Conservation (phyloP, 208 protist genomes). For the Leishmania amazonensis region DNA sequence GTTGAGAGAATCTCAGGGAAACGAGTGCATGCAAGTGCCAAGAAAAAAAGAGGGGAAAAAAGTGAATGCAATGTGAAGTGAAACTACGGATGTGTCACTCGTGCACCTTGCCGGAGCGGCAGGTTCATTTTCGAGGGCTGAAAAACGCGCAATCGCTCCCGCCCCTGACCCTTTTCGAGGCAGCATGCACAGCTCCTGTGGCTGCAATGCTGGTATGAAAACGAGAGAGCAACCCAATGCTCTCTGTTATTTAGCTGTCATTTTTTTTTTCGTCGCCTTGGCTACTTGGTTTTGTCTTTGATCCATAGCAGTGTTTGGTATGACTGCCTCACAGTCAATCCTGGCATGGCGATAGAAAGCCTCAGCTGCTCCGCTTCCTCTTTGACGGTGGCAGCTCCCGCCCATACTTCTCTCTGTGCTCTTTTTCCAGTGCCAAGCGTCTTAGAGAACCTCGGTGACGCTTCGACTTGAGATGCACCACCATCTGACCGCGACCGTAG, state of each 20-base stretch:
- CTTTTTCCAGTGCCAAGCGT: constrained; percentile 43
- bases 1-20: constrained; percentile 1
- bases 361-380: constrained; percentile 18
- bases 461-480: constrained; percentile 61
- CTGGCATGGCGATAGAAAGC: not conserved
- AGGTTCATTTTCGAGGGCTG: not conserved
- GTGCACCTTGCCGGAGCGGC: not conserved
- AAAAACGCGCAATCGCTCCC: not conserved
- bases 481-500: constrained; percentile 55
- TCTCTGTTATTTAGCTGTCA: not conserved
- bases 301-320: not conserved
- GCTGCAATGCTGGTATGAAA: not conserved
- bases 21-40: not conserved
- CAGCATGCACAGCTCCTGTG: not conserved
- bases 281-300: not conserved
- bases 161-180: not conserved
- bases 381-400: constrained; percentile 59
- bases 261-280: not conserved
- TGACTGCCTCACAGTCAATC: not conserved
- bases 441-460: constrained; percentile 62
- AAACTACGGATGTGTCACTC: not conserved
- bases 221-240: not conserved
- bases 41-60: not conserved
- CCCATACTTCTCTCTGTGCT: constrained; percentile 65
- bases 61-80: not conserved